phyloP scores from a whole-genome alignment of 805 yeast genomes.

The Candida morakotiae region DNA sequence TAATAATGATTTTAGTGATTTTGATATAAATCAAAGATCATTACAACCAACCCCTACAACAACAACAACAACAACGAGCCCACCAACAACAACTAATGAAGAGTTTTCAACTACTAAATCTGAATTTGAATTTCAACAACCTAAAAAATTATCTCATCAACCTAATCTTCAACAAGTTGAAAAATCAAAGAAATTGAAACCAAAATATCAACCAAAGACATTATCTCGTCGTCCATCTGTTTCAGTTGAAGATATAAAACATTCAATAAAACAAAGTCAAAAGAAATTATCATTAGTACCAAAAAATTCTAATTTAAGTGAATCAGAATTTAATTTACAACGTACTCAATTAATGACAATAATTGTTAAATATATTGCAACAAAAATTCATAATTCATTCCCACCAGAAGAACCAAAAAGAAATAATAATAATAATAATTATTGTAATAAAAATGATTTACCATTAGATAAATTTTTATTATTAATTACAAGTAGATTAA shows the following conservation, averaged over 20 bases:
- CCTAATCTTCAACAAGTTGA: not conserved
- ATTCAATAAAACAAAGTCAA: slow-evolving; percentile 1
- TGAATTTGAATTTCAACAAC: slow-evolving; percentile 6
- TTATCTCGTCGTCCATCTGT: slow-evolving; percentile 1
- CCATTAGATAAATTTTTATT: slow-evolving; percentile 39
- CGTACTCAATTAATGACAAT: slow-evolving; percentile 38
- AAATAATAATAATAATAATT: slow-evolving; percentile 18
- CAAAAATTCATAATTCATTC: slow-evolving; percentile 40
- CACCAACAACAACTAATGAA: slow-evolving; percentile 8
- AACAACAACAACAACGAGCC: too few relatives aligned
- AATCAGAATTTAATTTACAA: slow-evolving; percentile 25
- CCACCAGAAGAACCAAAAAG: slow-evolving; percentile 33
- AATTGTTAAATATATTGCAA: slow-evolving; percentile 39
- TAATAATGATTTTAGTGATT: slow-evolving; percentile 4
- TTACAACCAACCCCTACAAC: slow-evolving; percentile 10
- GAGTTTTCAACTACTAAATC: slow-evolving; percentile 1
- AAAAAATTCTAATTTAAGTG: slow-evolving; percentile 4
- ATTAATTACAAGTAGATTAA: slow-evolving; percentile 34
- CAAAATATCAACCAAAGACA: not conserved
- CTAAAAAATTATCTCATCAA: slow-evolving; percentile 6
- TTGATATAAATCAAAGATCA: slow-evolving; percentile 1
- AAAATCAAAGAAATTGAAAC: not conserved
- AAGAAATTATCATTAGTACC: slow-evolving; percentile 1
- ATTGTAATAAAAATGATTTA: slow-evolving; percentile 21
- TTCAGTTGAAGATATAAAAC: slow-evolving; percentile 4